Evolutionary conservation across 805 yeast species (phyloP).

Genomic region (Maudiozyma turicensis): DNA sequence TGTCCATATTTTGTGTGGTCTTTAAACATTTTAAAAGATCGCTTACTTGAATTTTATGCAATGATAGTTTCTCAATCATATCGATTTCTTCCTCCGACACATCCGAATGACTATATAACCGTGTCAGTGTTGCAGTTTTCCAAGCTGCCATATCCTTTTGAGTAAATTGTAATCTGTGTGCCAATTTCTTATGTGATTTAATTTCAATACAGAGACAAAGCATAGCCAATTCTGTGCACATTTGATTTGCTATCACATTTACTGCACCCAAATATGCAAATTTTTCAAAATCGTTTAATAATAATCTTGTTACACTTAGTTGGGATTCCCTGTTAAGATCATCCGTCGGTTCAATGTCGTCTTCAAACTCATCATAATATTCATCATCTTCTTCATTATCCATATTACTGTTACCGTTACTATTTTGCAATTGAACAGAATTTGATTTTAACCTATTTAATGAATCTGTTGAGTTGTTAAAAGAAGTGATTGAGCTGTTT

Average conservation of each 20-base stretch:
- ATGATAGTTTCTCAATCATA: slow-evolving; percentile 80
- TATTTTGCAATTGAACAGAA: not conserved
- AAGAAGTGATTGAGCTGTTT: slow-evolving; percentile 6
- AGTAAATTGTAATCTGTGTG: slow-evolving; percentile 51
- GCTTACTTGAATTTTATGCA: slow-evolving; percentile 67
- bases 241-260: slow-evolving; percentile 62
- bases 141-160: slow-evolving; percentile 78
- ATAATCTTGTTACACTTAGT: slow-evolving; percentile 65
- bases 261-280: slow-evolving; percentile 87
- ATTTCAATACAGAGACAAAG: slow-evolving; percentile 43
- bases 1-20: slow-evolving; percentile 36
- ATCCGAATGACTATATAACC: slow-evolving; percentile 75
- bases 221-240: slow-evolving; percentile 71
- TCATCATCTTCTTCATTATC: slow-evolving; percentile 23
- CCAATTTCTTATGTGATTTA: slow-evolving; percentile 37
- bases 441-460: not conserved
- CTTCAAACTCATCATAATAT: slow-evolving; percentile 32
- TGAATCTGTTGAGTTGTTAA: slow-evolving; percentile 5
- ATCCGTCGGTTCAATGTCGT: slow-evolving; percentile 26
- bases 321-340: slow-evolving; percentile 39
- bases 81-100: slow-evolving; percentile 61
- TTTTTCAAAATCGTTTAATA: slow-evolving; percentile 75
- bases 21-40: slow-evolving; percentile 63
- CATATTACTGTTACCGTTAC: slow-evolving; percentile 8
- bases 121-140: slow-evolving; percentile 63